Conservation (phyloP, 345 rosid species). For the Eucalyptus curtisii region DNA sequence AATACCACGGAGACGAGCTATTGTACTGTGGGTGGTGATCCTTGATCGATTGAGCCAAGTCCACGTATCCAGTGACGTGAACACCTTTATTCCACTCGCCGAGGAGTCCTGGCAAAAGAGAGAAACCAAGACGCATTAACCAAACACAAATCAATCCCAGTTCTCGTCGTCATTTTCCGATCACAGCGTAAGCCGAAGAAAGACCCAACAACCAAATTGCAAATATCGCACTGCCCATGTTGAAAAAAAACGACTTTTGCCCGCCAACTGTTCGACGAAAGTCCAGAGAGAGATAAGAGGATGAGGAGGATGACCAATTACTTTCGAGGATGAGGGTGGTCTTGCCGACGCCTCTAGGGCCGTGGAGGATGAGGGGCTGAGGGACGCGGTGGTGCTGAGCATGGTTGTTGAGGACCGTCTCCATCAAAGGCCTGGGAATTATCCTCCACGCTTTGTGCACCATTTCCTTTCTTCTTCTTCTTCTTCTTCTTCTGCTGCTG, state of each 20-base stretch:
- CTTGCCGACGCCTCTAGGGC: constrained; percentile 98
- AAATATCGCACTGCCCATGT: neutral
- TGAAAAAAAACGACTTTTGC: neutral
- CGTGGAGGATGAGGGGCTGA: constrained; percentile 91
- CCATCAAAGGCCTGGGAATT: constrained; percentile 72
- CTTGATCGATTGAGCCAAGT: constrained; percentile 67
- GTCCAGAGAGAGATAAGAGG: neutral
- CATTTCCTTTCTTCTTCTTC: constrained; percentile 17
- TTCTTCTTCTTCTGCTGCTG: neutral
- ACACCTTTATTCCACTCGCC: constrained; percentile 79
- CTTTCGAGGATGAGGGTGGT: constrained; percentile 89
- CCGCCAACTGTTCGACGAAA: neutral
- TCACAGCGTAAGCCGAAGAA: neutral
- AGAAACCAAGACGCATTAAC: neutral
- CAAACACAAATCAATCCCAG: neutral
- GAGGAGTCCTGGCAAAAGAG: constrained; percentile 45
- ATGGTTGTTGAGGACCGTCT: constrained; percentile 81
- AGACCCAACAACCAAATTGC: neutral
- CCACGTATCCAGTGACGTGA: constrained; percentile 83
- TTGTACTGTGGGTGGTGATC: constrained; percentile 65
- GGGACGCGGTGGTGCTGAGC: constrained; percentile 92
- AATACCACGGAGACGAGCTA: constrained; percentile 70
- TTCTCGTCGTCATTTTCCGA: fast-evolving
- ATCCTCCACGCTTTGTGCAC: constrained; percentile 81
- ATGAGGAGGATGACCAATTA: neutral